Percentiles rank a stretch among this genome's conserved stretches.
phyloP scores from a whole-genome alignment of 2,329 filamentous ascomycete genomes.

The Xylariaceae sp. region DNA sequence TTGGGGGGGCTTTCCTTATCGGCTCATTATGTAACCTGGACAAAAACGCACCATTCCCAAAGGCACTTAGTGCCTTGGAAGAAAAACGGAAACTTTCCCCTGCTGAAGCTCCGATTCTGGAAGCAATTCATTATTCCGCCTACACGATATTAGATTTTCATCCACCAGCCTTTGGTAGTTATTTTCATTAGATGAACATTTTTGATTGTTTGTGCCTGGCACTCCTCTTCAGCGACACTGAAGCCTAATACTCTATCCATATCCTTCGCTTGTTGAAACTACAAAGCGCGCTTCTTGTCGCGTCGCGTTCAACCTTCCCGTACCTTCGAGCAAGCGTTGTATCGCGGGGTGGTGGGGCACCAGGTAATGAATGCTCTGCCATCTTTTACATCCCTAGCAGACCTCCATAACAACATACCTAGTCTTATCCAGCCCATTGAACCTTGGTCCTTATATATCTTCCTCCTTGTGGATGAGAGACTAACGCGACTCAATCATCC shows the following conservation, averaged over 20 bases:
- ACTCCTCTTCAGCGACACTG: not conserved
- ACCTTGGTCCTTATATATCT: not conserved
- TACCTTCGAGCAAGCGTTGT: constrained; percentile 7
- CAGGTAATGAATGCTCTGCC: constrained; percentile 9
- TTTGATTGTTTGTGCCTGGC: not conserved
- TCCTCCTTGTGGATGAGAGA: not conserved
- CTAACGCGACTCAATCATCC: constrained; percentile 7
- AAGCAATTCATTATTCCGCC: constrained; percentile 7
- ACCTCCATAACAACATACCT: not conserved
- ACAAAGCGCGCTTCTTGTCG: not conserved
- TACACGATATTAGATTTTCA: constrained; percentile 20
- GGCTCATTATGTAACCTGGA: too few relatives aligned
- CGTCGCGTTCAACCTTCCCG: not conserved
- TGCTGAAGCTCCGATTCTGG: constrained; percentile 11
- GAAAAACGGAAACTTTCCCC: not conserved
- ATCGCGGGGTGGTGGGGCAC: constrained; percentile 23
- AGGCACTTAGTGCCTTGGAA: too few relatives aligned
- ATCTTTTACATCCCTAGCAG: not conserved
- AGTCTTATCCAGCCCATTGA: not conserved
- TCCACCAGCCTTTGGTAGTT: constrained; percentile 3
- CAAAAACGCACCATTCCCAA: too few relatives aligned
- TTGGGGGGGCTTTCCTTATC: too few relatives aligned
- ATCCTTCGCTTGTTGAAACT: constrained; percentile 1
- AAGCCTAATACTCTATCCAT: not conserved
- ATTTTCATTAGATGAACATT: constrained; percentile 11